Conservation (phyloP, 163 green algal species). For the Chlamydomonas reinhardtii region DNA sequence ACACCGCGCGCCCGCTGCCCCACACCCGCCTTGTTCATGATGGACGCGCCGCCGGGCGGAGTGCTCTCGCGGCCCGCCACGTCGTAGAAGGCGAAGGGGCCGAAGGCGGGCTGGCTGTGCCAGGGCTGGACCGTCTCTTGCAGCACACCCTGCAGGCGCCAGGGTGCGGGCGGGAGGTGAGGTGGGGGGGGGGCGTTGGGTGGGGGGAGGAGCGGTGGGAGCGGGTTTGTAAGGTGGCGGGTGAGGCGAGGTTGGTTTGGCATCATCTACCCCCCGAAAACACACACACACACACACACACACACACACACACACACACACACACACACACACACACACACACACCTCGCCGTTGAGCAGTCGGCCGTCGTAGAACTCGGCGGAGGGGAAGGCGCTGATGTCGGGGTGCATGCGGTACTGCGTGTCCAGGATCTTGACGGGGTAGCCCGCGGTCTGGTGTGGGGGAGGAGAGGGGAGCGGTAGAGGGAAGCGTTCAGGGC, state of each 20-base stretch:
- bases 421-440: conserved; percentile 82
- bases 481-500: no score
- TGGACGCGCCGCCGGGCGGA: conserved; percentile 64
- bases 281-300: no score
- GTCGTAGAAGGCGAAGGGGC: conserved; percentile 87
- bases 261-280: no score
- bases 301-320: no score
- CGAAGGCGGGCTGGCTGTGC: conserved; percentile 78
- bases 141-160: conserved; percentile 53
- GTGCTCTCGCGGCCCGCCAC: conserved; percentile 70
- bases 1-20: no score
- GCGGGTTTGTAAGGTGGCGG: no score
- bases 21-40: conserved; percentile 73
- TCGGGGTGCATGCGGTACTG: conserved; percentile 98
- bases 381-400: conserved; percentile 90
- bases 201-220: neutral
- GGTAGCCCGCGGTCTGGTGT: conserved; percentile 78
- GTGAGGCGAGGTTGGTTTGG: no score
- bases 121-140: conserved; percentile 70
- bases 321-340: neutral
- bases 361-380: conserved; percentile 88
- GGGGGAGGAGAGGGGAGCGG: no score
- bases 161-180: neutral
- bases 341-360: conserved; percentile 65
- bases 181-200: neutral